Percentiles rank a stretch among this genome's conserved stretches.
phyloP scores from a whole-genome alignment of 2,329 filamentous ascomycete species.

The Intubia oerlemansii region DNA sequence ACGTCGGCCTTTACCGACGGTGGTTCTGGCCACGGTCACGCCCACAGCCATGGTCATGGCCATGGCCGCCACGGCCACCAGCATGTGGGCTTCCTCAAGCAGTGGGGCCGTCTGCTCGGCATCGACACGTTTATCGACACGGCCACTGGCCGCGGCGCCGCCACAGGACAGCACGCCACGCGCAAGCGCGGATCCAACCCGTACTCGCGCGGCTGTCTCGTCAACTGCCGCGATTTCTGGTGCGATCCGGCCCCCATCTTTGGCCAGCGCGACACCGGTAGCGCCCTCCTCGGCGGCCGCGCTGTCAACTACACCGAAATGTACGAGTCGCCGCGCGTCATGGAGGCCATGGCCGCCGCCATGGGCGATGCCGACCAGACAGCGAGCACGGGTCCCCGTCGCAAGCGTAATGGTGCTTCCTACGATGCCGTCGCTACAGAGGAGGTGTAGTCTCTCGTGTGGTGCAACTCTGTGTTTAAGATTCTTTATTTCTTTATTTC shows the following conservation, averaged over 20 bases:
- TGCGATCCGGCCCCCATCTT: conserved; percentile 73
- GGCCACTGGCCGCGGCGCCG: conserved; percentile 62
- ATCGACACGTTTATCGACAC: conserved; percentile 89
- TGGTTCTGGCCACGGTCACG: conserved; percentile 17
- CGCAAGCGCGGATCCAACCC: conserved; percentile 47
- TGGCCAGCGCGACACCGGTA: conserved; percentile 49
- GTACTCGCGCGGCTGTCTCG: conserved; percentile 62
- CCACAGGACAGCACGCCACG: conserved; percentile 26
- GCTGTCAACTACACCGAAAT: conserved; percentile 70
- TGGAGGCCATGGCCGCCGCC: conserved; percentile 27
- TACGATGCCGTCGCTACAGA: too few relatives aligned
- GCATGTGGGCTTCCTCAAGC: conserved; percentile 43
- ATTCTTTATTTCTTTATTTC: too few relatives aligned
- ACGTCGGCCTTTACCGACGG: conserved; percentile 50
- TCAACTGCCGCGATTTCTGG: conserved; percentile 94
- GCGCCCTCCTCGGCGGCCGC: conserved; percentile 56
- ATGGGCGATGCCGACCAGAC: too few relatives aligned
- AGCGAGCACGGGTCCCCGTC: too few relatives aligned
- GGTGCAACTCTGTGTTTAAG: too few relatives aligned
- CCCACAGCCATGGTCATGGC: conserved; percentile 18
- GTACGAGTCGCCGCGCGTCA: conserved; percentile 64
- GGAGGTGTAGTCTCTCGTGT: too few relatives aligned
- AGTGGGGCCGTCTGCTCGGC: conserved; percentile 70
- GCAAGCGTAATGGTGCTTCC: too few relatives aligned
- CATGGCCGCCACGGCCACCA: conserved; percentile 14